Evolutionary conservation across 2,329 filamentous ascomycete species (phyloP).

Genomic region (Fusarium beomiforme): DNA sequence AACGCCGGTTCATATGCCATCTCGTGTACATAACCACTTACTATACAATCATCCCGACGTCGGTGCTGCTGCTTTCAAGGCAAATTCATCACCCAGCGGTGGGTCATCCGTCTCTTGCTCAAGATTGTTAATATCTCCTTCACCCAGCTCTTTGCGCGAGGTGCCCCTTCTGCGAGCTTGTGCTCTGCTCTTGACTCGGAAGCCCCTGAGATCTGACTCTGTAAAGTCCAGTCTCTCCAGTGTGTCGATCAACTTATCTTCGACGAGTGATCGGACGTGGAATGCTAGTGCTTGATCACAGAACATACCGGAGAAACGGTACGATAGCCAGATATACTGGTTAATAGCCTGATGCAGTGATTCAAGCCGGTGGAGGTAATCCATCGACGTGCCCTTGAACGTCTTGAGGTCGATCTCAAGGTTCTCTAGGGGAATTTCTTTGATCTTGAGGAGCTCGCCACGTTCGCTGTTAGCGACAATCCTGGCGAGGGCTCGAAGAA

Average conservation of each 20-base stretch:
- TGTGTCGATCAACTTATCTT: slow-evolving; percentile 71
- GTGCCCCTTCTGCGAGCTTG: slow-evolving; percentile 29
- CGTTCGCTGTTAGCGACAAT: slow-evolving; percentile 74
- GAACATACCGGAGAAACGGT: slow-evolving; percentile 85
- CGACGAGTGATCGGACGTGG: slow-evolving; percentile 80
- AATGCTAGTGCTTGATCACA: slow-evolving; percentile 78
- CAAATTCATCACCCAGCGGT: slow-evolving; percentile 20
- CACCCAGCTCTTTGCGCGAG: slow-evolving; percentile 18
- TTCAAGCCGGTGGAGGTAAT: slow-evolving; percentile 77
- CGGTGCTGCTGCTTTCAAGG: slow-evolving; percentile 7
- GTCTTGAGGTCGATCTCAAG: slow-evolving; percentile 70
- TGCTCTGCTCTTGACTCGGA: slow-evolving; percentile 38
- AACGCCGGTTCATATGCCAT: not conserved
- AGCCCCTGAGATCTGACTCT: slow-evolving; percentile 46
- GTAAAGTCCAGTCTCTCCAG: slow-evolving; percentile 62
- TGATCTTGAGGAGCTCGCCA: slow-evolving; percentile 77
- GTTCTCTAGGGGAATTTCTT: slow-evolving; percentile 75
- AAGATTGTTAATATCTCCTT: slow-evolving; percentile 22
- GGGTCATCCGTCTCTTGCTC: slow-evolving; percentile 33
- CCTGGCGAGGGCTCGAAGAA: slow-evolving; percentile 72
- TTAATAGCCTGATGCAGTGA: slow-evolving; percentile 83
- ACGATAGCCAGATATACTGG: slow-evolving; percentile 92
- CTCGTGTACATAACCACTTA: not conserved
- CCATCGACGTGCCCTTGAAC: slow-evolving; percentile 51
- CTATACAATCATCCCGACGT: slow-evolving; percentile 17